Evolutionary conservation across 169 alveolate species (phyloP).

Genomic region (Pseudocohnilembus persalinus): DNA sequence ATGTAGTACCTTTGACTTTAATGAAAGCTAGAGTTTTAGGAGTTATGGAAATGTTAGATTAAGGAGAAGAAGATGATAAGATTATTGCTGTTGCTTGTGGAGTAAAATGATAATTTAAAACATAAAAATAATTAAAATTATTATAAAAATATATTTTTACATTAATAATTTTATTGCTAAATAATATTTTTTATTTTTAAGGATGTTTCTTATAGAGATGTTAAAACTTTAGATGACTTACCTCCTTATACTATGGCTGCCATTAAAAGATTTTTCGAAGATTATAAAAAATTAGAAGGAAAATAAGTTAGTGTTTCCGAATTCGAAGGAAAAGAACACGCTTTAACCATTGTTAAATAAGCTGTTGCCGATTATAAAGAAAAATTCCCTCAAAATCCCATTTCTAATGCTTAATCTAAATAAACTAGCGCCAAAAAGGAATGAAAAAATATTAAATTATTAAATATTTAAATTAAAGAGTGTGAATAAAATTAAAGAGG

Average conservation of each 20-base stretch:
- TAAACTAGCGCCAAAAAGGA: background rate
- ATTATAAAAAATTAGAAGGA: conserved; percentile 46
- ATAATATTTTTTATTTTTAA: background rate
- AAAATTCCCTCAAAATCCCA: background rate
- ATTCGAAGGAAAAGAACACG: conserved; percentile 43
- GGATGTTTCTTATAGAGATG: conserved; percentile 46
- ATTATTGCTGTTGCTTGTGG: conserved; percentile 49
- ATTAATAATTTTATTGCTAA: conserved; percentile 22
- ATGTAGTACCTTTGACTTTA: conserved; percentile 47
- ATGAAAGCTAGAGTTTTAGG: conserved; percentile 48
- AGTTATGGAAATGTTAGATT: conserved; percentile 55
- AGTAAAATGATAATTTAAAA: background rate
- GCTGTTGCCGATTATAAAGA: conserved; percentile 27
- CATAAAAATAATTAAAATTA: too few relatives aligned
- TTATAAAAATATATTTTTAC: background rate
- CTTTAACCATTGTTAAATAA: conserved; percentile 26
- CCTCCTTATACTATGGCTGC: conserved; percentile 35
- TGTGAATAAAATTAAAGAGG: too few relatives aligned
- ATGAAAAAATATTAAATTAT: background rate
- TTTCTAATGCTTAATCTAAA: too few relatives aligned
- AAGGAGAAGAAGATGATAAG: conserved; percentile 56
- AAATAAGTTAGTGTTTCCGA: conserved; percentile 36
- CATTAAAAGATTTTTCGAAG: conserved; percentile 49
- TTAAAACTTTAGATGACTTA: conserved; percentile 51
- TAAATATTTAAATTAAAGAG: too few relatives aligned